These are phyloP conservation scores for Pythium plurisporium DNA, from an alignment of 352 stramenopile genomes.

Conservation along the genomic window DNA sequence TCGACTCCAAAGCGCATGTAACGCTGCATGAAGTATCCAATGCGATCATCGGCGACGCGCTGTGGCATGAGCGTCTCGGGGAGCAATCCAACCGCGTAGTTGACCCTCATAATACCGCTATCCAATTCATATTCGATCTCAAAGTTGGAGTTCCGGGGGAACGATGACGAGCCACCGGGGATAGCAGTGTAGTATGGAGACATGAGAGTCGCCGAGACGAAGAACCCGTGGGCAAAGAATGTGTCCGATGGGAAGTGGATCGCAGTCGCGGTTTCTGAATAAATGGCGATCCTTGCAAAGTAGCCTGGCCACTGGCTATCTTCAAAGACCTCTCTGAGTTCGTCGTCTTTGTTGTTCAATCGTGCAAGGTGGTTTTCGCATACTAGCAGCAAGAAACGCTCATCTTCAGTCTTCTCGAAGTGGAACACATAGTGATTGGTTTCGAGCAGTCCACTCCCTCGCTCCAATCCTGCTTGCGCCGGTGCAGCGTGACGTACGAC, in stretches of 20 bases:
- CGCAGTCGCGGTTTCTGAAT: conserved; percentile 50
- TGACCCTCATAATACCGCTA: conserved; percentile 47
- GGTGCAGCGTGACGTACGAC: conserved; percentile 54
- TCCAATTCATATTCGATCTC: conserved; percentile 72
- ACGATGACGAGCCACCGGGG: conserved; percentile 27
- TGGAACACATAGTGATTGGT: conserved; percentile 65
- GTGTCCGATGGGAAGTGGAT: conserved; percentile 45
- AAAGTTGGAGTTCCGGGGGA: conserved; percentile 65
- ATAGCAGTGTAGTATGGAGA: conserved; percentile 35
- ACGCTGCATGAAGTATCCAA: conserved; percentile 74
- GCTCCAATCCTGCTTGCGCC: conserved; percentile 33
- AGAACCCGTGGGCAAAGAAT: conserved; percentile 75
- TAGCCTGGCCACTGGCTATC: conserved; percentile 66
- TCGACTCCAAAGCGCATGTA: conserved; percentile 55
- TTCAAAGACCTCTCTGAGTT: conserved; percentile 53
- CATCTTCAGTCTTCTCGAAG: conserved; percentile 45
- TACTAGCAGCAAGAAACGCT: conserved; percentile 39
- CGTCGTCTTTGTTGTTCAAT: conserved; percentile 31
- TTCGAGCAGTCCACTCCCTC: conserved; percentile 49
- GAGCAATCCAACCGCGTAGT: conserved; percentile 69
- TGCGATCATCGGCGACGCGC: conserved; percentile 63
- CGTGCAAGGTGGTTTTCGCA: conserved; percentile 53
- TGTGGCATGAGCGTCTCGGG: conserved; percentile 51
- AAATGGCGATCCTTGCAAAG: conserved; percentile 46
- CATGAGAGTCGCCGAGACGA: conserved; percentile 46